These are phyloP conservation scores for Ensete glaucum DNA, from an alignment of 176 grass and related monocot genomes.

Conservation along the genomic window DNA sequence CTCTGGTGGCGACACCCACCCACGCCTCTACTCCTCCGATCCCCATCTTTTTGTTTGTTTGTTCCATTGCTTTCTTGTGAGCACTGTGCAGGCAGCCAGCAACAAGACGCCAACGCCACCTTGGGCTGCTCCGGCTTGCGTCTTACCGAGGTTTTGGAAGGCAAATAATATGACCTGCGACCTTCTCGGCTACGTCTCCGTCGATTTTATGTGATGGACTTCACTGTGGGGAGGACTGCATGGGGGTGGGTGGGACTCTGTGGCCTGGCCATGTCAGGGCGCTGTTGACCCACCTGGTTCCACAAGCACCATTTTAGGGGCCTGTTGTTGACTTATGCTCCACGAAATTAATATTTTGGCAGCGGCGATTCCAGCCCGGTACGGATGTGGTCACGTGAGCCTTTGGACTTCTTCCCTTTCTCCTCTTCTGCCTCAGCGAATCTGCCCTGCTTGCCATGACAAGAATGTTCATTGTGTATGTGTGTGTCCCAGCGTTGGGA, in stretches of 20 bases:
- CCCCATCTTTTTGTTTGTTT: slow-evolving; percentile 2
- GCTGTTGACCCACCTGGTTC: too few species aligned
- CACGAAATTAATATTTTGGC: slow-evolving; percentile 19
- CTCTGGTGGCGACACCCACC: too few species aligned
- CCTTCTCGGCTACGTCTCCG: too few species aligned
- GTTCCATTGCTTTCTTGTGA: neutral
- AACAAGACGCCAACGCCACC: neutral
- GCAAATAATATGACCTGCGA: too few species aligned
- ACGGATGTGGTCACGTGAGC: slow-evolving; percentile 31
- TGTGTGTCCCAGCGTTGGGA: neutral
- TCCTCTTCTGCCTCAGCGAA: slow-evolving; percentile 21
- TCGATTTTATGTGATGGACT: too few species aligned
- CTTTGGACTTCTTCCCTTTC: slow-evolving; percentile 23
- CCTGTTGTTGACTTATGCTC: slow-evolving; percentile 14
- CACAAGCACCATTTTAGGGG: neutral
- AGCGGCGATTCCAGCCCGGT: slow-evolving; percentile 5
- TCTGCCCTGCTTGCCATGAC: neutral
- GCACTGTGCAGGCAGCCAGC: neutral
- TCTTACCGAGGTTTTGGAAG: too few species aligned
- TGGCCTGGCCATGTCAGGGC: too few species aligned
- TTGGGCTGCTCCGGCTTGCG: neutral
- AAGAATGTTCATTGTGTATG: too few species aligned
- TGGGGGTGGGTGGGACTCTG: too few species aligned
- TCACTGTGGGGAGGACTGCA: too few species aligned
- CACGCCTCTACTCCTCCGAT: neutral